Conservation (phyloP, 805 yeast species). For the Suhomyces vadensis region DNA sequence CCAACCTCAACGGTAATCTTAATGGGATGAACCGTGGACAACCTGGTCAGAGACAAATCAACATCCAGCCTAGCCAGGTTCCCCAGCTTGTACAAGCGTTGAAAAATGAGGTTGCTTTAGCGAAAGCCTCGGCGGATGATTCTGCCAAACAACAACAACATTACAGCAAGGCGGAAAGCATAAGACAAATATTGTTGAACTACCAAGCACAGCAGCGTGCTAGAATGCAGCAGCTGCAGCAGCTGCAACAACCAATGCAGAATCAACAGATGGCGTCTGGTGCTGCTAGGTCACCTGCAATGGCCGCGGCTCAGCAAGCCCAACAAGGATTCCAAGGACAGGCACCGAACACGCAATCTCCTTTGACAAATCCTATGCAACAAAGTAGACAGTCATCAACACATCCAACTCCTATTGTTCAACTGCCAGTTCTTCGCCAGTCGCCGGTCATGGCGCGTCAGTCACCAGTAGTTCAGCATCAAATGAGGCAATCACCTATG, state of each 20-base stretch:
- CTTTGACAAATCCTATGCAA: conserved; percentile 9
- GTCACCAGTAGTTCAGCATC: conserved; percentile 9
- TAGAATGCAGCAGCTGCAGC: conserved; percentile 18
- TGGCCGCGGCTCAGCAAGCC: neutral
- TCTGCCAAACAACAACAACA: conserved; percentile 65
- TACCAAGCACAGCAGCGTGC: conserved; percentile 49
- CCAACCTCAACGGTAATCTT: neutral
- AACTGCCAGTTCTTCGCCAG: conserved; percentile 13
- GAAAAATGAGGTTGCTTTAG: conserved; percentile 58
- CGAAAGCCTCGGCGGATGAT: conserved; percentile 60
- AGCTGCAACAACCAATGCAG: conserved; percentile 23
- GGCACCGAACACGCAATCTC: conserved; percentile 8
- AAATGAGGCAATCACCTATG: conserved; percentile 11
- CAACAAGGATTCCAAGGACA: conserved; percentile 10
- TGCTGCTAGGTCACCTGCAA: neutral
- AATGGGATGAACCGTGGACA: conserved; percentile 3
- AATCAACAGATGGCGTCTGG: neutral
- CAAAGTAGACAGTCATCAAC: conserved; percentile 12
- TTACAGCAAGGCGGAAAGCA: conserved; percentile 59
- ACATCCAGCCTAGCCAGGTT: conserved; percentile 51
- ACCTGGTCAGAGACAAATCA: conserved; percentile 17
- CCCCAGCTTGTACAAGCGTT: conserved; percentile 62
- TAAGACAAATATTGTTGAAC: conserved; percentile 59
- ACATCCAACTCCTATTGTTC: conserved; percentile 13
- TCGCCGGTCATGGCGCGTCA: conserved; percentile 12